These are phyloP conservation scores for Sporothrix curviconia DNA, from an alignment of 2,329 filamentous ascomycete genomes.

Conservation along the genomic window DNA sequence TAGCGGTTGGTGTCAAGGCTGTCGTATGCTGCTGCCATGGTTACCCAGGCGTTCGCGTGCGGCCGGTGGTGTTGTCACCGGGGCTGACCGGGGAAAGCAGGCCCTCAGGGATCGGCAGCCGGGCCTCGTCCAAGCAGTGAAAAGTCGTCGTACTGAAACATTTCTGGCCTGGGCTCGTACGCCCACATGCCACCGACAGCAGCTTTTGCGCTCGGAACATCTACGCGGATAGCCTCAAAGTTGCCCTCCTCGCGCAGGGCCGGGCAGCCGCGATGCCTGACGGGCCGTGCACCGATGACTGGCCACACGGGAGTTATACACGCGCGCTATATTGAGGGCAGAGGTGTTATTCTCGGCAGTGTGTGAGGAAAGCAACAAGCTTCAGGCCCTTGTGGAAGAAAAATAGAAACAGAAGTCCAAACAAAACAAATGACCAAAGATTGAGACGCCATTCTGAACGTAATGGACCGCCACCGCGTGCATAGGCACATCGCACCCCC, in stretches of 20 bases:
- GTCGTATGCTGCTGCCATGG: not conserved
- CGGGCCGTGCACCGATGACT: slow-evolving; percentile 15
- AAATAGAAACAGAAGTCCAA: not conserved
- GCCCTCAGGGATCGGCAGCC: not conserved
- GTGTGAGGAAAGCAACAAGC: not conserved
- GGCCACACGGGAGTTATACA: slow-evolving; percentile 11
- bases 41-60: not conserved
- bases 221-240: slow-evolving; percentile 8
- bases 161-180: slow-evolving; percentile 2
- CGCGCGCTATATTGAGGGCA: not conserved
- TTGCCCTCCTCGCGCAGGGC: slow-evolving; percentile 8
- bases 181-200: slow-evolving; percentile 6
- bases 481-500: no score
- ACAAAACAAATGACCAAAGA: not conserved
- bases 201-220: slow-evolving; percentile 10
- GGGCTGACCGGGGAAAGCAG: not conserved
- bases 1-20: slow-evolving; percentile 11
- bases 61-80: not conserved
- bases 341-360: no score
- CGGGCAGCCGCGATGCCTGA: slow-evolving; percentile 8
- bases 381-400: not conserved
- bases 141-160: not conserved
- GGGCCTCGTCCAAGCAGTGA: not conserved
- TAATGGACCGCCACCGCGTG: no score
- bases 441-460: no score